Conservation (phyloP, 148 eudicot species). For the Polygonum aviculare region DNA sequence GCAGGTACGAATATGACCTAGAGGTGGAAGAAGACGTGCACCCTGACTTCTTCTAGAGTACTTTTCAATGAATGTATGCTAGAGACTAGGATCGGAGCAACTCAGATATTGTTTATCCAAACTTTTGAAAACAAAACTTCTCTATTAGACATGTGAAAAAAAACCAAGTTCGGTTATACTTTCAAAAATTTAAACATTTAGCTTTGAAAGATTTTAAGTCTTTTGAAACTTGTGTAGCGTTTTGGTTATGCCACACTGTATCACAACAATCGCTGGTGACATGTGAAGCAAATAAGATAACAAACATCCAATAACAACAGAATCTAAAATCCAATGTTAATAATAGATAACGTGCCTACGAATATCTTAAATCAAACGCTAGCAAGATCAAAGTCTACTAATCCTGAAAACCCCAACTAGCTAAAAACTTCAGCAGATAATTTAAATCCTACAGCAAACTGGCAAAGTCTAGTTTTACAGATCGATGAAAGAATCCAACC, state of each 20-base stretch:
- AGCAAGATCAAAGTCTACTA: neutral
- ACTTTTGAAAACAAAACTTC: too few relatives aligned
- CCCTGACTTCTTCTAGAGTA: conserved; percentile 7
- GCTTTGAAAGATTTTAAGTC: too few relatives aligned
- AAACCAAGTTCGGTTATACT: too few relatives aligned
- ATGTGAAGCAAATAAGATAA: neutral
- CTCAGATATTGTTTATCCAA: neutral
- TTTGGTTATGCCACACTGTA: too few relatives aligned
- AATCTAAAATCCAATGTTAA: neutral
- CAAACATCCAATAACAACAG: neutral
- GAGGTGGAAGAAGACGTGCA: conserved; percentile 10
- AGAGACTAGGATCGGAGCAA: neutral
- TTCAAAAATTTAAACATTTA: too few relatives aligned
- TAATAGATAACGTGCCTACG: neutral
- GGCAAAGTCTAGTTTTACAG: neutral
- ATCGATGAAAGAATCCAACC: neutral
- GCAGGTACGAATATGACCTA: neutral
- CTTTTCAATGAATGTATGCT: neutral
- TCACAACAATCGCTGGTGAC: neutral
- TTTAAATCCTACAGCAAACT: neutral
- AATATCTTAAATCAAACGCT: neutral
- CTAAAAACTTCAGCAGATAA: neutral
- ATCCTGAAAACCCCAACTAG: neutral
- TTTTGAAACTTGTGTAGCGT: too few relatives aligned
- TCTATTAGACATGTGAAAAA: too few relatives aligned